Percentiles rank a stretch among this genome's conserved stretches.
Evolutionary conservation across 495 filamentous ascomycete genomes (phyloP).

Genomic region (Aspergillus steynii): DNA sequence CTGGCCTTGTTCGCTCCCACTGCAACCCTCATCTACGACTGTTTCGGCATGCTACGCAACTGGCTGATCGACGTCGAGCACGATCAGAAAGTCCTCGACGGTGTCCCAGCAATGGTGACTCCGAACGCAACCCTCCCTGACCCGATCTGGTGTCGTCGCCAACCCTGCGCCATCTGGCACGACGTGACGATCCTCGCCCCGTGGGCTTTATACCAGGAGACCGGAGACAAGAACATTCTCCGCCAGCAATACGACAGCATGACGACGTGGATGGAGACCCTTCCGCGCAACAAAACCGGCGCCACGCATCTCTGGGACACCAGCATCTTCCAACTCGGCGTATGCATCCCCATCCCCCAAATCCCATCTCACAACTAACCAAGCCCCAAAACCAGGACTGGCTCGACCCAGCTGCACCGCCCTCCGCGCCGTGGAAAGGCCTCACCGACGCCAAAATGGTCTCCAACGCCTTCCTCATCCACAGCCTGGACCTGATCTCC

Average conservation of each 20-base stretch:
- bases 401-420: constrained; percentile 52
- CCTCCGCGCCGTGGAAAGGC: constrained; percentile 36
- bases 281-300: constrained; percentile 33
- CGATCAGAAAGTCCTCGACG: constrained; percentile 42
- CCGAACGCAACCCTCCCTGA: constrained; percentile 6
- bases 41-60: constrained; percentile 42
- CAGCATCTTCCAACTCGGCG: constrained; percentile 1
- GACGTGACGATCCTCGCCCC: constrained; percentile 47
- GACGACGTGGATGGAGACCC: constrained; percentile 45
- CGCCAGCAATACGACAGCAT: constrained; percentile 40
- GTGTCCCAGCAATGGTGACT: constrained; percentile 19
- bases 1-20: constrained; percentile 49
- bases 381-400: constrained; percentile 50
- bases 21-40: constrained; percentile 51
- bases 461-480: constrained; percentile 53
- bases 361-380: background rate
- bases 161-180: constrained; percentile 35
- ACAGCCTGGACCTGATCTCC: constrained; percentile 37
- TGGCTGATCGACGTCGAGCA: constrained; percentile 46
- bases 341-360: background rate
- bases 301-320: constrained; percentile 34
- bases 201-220: constrained; percentile 41
- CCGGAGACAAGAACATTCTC: constrained; percentile 42
- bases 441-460: constrained; percentile 44
- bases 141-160: background rate